These are phyloP conservation scores for Cyberlindnera suaveolens DNA, from an alignment of 805 yeast genomes.

Conservation along the genomic window DNA sequence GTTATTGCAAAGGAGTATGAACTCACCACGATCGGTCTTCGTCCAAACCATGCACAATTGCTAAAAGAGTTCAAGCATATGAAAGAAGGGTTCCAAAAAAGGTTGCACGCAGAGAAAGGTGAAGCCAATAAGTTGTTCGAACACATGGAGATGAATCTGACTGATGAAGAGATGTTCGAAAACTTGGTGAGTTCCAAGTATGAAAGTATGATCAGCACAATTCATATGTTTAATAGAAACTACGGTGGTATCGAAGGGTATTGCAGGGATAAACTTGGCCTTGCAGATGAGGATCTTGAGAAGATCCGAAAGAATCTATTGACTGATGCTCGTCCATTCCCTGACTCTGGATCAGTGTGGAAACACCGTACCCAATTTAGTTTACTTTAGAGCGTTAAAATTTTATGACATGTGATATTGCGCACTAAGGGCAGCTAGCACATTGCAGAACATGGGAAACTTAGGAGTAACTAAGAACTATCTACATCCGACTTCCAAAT, in stretches of 20 bases:
- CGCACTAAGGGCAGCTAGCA: constrained; percentile 1
- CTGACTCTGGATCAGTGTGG: constrained; percentile 17
- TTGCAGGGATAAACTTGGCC: constrained; percentile 35
- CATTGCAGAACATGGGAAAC: too few relatives aligned
- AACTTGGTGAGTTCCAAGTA: constrained; percentile 58
- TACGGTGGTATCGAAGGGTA: constrained; percentile 53
- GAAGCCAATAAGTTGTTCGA: constrained; percentile 1
- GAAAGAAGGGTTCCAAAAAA: constrained; percentile 5
- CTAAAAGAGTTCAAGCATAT: constrained; percentile 19
- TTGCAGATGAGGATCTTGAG: constrained; percentile 38
- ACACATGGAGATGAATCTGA: constrained; percentile 6
- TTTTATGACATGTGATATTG: neutral
- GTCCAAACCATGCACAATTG: constrained; percentile 33
- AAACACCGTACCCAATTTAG: constrained; percentile 13
- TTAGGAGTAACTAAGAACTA: too few relatives aligned
- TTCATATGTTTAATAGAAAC: constrained; percentile 43
- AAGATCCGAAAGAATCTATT: constrained; percentile 29
- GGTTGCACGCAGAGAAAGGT: constrained; percentile 3
- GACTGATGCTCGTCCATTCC: constrained; percentile 11
- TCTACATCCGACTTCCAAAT: too few relatives aligned
- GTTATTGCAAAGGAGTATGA: constrained; percentile 73
- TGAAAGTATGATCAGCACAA: constrained; percentile 63
- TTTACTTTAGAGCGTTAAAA: neutral
- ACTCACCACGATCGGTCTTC: constrained; percentile 59
- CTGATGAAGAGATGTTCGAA: constrained; percentile 43